phyloP scores from a whole-genome alignment of 192 early-diverging fungal genomes.

The Coemansia sp. region DNA sequence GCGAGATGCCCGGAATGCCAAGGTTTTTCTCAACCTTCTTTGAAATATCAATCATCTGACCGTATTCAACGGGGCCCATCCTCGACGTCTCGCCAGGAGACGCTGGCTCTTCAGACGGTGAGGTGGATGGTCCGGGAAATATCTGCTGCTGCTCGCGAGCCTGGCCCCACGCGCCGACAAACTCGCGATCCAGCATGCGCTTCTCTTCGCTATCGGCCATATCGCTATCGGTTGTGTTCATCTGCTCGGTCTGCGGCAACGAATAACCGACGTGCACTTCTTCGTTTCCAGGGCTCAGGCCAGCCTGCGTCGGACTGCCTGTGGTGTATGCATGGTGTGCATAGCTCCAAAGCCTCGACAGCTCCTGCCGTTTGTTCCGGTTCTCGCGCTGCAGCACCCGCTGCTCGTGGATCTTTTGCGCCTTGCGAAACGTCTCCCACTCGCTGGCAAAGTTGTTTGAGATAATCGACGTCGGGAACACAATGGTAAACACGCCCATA shows the following conservation, averaged over 20 bases:
- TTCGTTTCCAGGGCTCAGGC: neutral
- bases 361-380: conserved; percentile 18
- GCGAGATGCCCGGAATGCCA: conserved; percentile 29
- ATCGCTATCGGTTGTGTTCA: no score
- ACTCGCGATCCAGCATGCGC: neutral
- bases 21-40: conserved; percentile 32
- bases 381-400: conserved; percentile 23
- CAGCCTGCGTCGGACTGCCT: neutral
- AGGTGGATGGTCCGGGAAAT: neutral
- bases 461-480: conserved; percentile 56
- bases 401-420: conserved; percentile 36
- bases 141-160: neutral
- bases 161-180: neutral
- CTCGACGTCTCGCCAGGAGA: neutral
- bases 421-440: conserved; percentile 48
- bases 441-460: conserved; percentile 55
- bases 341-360: conserved; percentile 17
- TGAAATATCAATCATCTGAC: conserved; percentile 19
- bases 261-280: neutral
- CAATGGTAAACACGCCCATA: conserved; percentile 55
- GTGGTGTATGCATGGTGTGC: conserved; percentile 19
- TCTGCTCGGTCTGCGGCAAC: neutral
- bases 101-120: neutral
- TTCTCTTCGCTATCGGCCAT: neutral
- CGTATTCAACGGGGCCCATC: conserved; percentile 36